phyloP scores from a whole-genome alignment of 1,284 basidiomycete species.

The Sanghuangporus weigelae region DNA sequence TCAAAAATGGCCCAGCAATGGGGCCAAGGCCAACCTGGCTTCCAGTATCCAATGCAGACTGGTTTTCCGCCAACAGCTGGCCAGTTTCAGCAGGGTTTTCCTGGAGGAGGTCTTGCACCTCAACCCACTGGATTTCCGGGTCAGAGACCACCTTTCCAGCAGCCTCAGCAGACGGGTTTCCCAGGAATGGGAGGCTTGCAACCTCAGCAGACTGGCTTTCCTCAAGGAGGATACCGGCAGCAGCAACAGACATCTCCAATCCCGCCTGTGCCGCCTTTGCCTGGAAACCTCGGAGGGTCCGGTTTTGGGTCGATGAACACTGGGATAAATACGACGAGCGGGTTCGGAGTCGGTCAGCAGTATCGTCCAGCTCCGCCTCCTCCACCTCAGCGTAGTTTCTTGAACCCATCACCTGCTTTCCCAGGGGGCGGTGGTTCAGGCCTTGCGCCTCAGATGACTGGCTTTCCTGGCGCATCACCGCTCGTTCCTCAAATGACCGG shows the following conservation, averaged over 20 bases:
- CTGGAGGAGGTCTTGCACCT: conserved; percentile 30
- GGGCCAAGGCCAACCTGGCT: conserved; percentile 57
- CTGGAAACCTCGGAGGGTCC: conserved; percentile 49
- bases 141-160: conserved; percentile 32
- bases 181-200: conserved; percentile 25
- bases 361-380: conserved; percentile 24
- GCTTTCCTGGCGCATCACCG: conserved; percentile 46
- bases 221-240: conserved; percentile 41
- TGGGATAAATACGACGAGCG: conserved; percentile 21
- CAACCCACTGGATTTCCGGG: conserved; percentile 40
- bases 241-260: conserved; percentile 44
- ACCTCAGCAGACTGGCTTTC: conserved; percentile 32
- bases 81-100: conserved; percentile 29
- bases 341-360: conserved; percentile 34
- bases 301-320: conserved; percentile 28
- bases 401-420: conserved; percentile 42
- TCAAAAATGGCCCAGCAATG: conserved; percentile 49
- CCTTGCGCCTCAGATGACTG: conserved; percentile 51
- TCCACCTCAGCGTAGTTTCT: conserved; percentile 43
- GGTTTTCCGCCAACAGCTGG: conserved; percentile 45
- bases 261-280: conserved; percentile 61
- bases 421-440: conserved; percentile 22
- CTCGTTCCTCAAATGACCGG: conserved; percentile 77
- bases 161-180: conserved; percentile 43
- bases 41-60: conserved; percentile 53